Evolutionary conservation across 2,329 filamentous ascomycete genomes (phyloP).

Genomic region (Neurospora crassa): DNA sequence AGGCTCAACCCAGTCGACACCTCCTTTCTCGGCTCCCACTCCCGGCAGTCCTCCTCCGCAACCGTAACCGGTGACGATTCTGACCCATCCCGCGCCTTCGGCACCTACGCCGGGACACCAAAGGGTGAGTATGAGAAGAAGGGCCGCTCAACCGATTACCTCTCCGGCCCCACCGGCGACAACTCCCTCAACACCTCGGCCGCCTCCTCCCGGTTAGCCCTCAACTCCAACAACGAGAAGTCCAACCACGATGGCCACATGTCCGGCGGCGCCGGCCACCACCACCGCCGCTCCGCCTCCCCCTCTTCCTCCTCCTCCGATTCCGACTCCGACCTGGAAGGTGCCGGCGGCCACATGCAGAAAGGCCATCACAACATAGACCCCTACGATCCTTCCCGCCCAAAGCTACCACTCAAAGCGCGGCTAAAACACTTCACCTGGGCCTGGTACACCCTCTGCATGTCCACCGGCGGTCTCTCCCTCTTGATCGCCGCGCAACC

Average conservation of each 20-base stretch:
- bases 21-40: background rate
- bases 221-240: background rate
- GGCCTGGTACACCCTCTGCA: slow-evolving; percentile 67
- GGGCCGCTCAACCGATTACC: background rate
- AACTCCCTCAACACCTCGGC: background rate
- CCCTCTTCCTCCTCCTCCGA: no score
- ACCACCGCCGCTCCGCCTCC: no score
- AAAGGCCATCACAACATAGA: background rate
- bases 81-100: background rate
- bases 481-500: slow-evolving; percentile 54
- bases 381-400: slow-evolving; percentile 20
- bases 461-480: slow-evolving; percentile 65
- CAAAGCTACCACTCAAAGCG: slow-evolving; percentile 31
- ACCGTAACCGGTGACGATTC: background rate
- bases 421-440: slow-evolving; percentile 53
- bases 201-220: background rate
- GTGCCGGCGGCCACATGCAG: background rate
- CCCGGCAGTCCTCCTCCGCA: background rate
- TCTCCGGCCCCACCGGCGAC: background rate
- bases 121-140: background rate
- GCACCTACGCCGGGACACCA: background rate
- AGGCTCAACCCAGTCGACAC: background rate
- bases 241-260: background rate
- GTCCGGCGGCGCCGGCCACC: background rate
- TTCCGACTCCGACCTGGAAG: background rate